Conservation (phyloP, 2,329 filamentous ascomycete species). For the Colletotrichum costaricense region DNA sequence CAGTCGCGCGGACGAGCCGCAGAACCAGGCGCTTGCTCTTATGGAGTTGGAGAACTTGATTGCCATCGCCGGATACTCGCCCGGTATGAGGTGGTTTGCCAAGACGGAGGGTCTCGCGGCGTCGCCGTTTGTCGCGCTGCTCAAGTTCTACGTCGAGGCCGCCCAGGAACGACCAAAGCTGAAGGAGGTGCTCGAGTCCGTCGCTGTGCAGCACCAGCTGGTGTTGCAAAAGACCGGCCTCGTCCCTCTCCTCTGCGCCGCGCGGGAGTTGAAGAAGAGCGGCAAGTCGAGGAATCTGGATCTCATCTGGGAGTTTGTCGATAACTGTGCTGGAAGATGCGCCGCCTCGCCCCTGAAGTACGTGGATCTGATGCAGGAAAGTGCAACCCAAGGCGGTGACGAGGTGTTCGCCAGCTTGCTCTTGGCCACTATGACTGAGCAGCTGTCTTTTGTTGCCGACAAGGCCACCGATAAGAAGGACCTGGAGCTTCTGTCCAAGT, state of each 20-base stretch:
- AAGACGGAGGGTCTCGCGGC: slow-evolving; percentile 72
- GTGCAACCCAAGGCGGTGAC: slow-evolving; percentile 50
- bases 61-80: slow-evolving; percentile 81
- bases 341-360: slow-evolving; percentile 85
- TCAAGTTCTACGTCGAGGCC: slow-evolving; percentile 56
- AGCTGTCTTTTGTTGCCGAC: slow-evolving; percentile 74
- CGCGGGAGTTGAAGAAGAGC: slow-evolving; percentile 45
- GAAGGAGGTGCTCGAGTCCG: slow-evolving; percentile 64
- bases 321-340: slow-evolving; percentile 84
- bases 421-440: slow-evolving; percentile 77
- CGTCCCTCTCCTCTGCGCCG: slow-evolving; percentile 56
- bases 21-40: slow-evolving; percentile 66
- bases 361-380: slow-evolving; percentile 74
- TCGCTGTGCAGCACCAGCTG: slow-evolving; percentile 75
- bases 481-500: slow-evolving; percentile 62
- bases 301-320: slow-evolving; percentile 76
- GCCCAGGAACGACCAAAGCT: slow-evolving; percentile 30
- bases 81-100: slow-evolving; percentile 91
- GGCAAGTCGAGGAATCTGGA: slow-evolving; percentile 46
- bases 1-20: slow-evolving; percentile 59
- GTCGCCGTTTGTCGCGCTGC: slow-evolving; percentile 78
- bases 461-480: slow-evolving; percentile 58
- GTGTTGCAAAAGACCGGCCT: slow-evolving; percentile 64
- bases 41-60: slow-evolving; percentile 87
- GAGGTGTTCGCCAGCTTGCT: slow-evolving; percentile 68